Evolutionary conservation across 768 basidiomycete genomes (phyloP).

Genomic region (Daedalea quercina): DNA sequence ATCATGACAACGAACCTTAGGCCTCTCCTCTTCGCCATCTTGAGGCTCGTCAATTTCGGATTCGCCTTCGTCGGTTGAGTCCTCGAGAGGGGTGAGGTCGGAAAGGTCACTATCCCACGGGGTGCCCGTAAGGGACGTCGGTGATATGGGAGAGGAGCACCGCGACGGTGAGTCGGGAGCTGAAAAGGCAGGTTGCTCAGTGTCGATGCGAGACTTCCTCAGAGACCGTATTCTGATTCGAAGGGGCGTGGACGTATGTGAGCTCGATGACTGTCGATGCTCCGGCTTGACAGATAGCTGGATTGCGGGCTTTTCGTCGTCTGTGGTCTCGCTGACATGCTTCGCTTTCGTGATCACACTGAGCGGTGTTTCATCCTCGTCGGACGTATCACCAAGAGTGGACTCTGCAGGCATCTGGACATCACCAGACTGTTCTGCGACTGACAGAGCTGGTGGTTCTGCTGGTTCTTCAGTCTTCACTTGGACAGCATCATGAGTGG

Average conservation of each 20-base stretch:
- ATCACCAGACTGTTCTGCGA: background rate
- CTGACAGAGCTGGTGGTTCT: background rate
- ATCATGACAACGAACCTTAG: background rate
- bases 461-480: too few species aligned
- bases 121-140: background rate
- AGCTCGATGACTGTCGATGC: background rate
- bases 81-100: conserved; percentile 20
- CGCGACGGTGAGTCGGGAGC: too few species aligned
- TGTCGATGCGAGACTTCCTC: background rate
- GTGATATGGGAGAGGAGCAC: background rate
- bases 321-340: background rate
- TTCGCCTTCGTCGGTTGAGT: conserved; percentile 11
- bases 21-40: conserved; percentile 6
- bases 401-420: background rate
- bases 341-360: background rate
- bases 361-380: background rate
- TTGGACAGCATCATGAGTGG: too few species aligned
- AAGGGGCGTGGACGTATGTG: background rate
- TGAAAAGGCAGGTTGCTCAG: too few species aligned
- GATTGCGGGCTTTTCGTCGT: background rate
- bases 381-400: background rate
- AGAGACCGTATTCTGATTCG: too few species aligned
- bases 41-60: conserved; percentile 10
- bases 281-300: background rate
- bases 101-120: conserved; percentile 8